phyloP scores from a whole-genome alignment of 1,284 basidiomycete genomes.

The Rhizoctonia solani region DNA sequence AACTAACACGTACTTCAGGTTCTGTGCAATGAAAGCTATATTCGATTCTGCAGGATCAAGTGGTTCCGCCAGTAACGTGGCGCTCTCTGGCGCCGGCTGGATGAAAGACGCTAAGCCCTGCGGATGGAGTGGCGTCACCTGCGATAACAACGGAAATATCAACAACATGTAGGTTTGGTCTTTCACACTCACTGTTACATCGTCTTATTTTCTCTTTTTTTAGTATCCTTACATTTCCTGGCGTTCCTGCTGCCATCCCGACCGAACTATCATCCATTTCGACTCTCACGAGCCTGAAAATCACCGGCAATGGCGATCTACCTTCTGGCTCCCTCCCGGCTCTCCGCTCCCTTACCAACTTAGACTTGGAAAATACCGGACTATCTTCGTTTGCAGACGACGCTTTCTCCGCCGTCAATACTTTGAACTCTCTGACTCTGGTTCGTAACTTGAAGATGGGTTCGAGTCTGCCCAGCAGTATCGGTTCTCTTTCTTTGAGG shows the following conservation, averaged over 20 bases:
- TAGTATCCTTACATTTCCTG: conserved; percentile 53
- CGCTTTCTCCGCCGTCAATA: conserved; percentile 46
- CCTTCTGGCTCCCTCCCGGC: conserved; percentile 51
- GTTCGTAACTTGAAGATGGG: conserved; percentile 54
- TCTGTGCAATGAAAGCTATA: conserved; percentile 56
- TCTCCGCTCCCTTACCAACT: conserved; percentile 49
- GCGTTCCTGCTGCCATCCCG: conserved; percentile 53
- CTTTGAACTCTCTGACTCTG: conserved; percentile 51
- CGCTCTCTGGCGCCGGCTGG: conserved; percentile 54
- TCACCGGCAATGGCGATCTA: conserved; percentile 51
- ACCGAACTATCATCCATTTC: conserved; percentile 50
- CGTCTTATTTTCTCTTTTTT: background rate
- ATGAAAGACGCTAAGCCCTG: conserved; percentile 54
- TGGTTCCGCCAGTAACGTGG: conserved; percentile 47
- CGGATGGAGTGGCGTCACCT: conserved; percentile 55
- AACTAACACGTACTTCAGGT: conserved; percentile 2
- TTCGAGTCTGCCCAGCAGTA: conserved; percentile 48
- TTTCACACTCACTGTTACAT: background rate
- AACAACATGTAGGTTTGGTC: conserved; percentile 51
- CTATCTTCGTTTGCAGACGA: conserved; percentile 47
- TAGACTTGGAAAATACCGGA: conserved; percentile 55
- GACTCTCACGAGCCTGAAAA: conserved; percentile 49
- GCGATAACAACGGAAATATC: conserved; percentile 51
- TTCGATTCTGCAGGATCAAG: conserved; percentile 50
- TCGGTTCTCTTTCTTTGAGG: conserved; percentile 46